Evolutionary conservation across 1,284 basidiomycete genomes (phyloP), one percentile per base, ranked within the genome.

Genomic region (Naganishia albida): DNA sequence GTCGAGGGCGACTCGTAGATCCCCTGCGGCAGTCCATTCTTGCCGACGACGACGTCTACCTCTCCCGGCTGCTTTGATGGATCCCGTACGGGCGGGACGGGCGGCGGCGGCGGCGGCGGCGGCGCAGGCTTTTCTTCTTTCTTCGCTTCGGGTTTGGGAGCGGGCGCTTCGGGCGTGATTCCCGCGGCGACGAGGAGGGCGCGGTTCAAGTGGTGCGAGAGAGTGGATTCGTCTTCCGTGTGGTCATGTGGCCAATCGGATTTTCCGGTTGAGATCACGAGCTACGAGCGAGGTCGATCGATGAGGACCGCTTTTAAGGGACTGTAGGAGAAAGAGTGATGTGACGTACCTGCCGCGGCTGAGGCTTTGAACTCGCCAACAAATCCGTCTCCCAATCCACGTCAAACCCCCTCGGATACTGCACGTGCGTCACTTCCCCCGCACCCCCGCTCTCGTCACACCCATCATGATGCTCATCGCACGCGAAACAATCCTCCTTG

Each of bases 211-310:
- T 72, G 70, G 49, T 72, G 67, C 2, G 71, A 69, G 1, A 73
- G 65, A 8, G 68, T 65, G 13, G 56, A 53, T 49, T 70, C 68
- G 43, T 74, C 73, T 38, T 70, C 75, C 2, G 88, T 87, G 67
- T 94, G 85, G 60, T 91, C 87, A 44, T 82, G 82, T 43, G 85
- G 84, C 93, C 92, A 95, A 78, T 95, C 90, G 30, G 86, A 83
- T 80, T 89, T 88, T 16, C 90, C 91, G 0, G 91, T 94, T 1
- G 91, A 93, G 63, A 96, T 90, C 34, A 94, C 82, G 39, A 92
- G 83, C 87, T 91, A 56, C 39, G 20, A 38, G 7, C 7, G 23
- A n/a, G 15, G 18, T 13, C 28, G 25, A 42, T 48, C 50, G 39
- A 44, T 57, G 1, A 40, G 23, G 15, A 28, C 20, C 28, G 44